A percentile compares a stretch with the other conserved stretches of the same genome.
Evolutionary conservation across 2,329 filamentous ascomycete genomes (phyloP).

Genomic region (Cercospora sp.): DNA sequence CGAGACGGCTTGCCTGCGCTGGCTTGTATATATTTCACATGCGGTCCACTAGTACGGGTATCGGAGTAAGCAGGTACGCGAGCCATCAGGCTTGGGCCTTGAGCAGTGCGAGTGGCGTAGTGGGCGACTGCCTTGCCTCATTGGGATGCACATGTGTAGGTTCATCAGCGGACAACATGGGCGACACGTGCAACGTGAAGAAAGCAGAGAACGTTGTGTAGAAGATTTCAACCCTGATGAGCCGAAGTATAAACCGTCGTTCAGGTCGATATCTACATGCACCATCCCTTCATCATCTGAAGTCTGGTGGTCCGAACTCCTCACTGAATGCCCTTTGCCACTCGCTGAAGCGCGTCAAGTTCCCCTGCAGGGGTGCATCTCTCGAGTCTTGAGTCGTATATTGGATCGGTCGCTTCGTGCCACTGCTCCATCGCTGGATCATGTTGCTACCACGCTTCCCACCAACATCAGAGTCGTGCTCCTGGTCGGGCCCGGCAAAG

Average conservation of each 20-base stretch:
- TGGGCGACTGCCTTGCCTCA: neutral
- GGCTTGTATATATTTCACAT: neutral
- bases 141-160: neutral
- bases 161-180: neutral
- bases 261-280: neutral
- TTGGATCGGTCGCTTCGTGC: conserved; percentile 5
- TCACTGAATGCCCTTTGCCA: neutral
- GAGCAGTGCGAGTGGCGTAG: neutral
- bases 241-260: neutral
- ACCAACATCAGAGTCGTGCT: conserved; percentile 6
- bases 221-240: neutral
- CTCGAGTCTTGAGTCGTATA: conserved; percentile 4
- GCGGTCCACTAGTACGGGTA: neutral
- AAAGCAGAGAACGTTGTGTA: neutral
- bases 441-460: neutral
- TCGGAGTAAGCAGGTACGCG: neutral
- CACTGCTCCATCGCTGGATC: conserved; percentile 1
- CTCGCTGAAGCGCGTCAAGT: neutral
- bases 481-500: neutral
- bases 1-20: neutral
- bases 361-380: neutral
- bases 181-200: neutral
- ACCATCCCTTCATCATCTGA: neutral
- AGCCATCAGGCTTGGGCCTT: neutral
- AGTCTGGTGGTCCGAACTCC: neutral